These are phyloP conservation scores for Fennellomyces sp. DNA, from an alignment of 371 early-diverging fungal genomes.

Conservation along the genomic window DNA sequence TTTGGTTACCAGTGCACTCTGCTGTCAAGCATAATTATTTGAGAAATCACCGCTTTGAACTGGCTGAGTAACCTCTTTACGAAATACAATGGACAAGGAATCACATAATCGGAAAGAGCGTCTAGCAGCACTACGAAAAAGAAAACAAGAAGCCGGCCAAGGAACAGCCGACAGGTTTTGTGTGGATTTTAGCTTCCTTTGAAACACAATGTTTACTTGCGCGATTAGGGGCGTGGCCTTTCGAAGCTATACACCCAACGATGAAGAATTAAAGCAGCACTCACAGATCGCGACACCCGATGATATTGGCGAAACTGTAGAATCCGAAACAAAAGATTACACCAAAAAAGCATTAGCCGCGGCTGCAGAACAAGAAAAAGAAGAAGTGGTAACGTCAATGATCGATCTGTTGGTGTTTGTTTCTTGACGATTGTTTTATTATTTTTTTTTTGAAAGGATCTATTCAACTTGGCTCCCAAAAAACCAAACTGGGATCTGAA, in stretches of 20 bases:
- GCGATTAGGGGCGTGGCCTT: constrained; percentile 36
- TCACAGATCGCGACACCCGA: constrained; percentile 49
- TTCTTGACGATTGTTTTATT: background rate
- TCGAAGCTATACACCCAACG: constrained; percentile 64
- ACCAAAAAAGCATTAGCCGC: constrained; percentile 61
- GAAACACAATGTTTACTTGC: background rate
- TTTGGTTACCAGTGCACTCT: no score
- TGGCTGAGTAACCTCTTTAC: no score
- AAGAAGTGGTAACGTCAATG: constrained; percentile 62
- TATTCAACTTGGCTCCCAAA: constrained; percentile 80
- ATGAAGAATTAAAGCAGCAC: constrained; percentile 50
- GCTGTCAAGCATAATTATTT: no score
- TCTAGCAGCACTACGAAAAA: constrained; percentile 64
- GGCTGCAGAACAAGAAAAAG: constrained; percentile 64
- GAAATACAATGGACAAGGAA: constrained; percentile 62
- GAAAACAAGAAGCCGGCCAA: constrained; percentile 37
- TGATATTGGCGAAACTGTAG: constrained; percentile 55
- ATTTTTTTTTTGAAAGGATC: constrained; percentile 56
- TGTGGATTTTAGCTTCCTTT: background rate
- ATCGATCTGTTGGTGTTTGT: background rate
- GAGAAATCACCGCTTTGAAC: no score
- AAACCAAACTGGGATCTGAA: constrained; percentile 92
- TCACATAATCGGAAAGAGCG: constrained; percentile 73
- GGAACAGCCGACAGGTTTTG: constrained; percentile 24
- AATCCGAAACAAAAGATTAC: constrained; percentile 60